Base-by-base conservation (phyloP, 2,329 filamentous ascomycete genomes). In the Magnaporthales sp. region DNA sequence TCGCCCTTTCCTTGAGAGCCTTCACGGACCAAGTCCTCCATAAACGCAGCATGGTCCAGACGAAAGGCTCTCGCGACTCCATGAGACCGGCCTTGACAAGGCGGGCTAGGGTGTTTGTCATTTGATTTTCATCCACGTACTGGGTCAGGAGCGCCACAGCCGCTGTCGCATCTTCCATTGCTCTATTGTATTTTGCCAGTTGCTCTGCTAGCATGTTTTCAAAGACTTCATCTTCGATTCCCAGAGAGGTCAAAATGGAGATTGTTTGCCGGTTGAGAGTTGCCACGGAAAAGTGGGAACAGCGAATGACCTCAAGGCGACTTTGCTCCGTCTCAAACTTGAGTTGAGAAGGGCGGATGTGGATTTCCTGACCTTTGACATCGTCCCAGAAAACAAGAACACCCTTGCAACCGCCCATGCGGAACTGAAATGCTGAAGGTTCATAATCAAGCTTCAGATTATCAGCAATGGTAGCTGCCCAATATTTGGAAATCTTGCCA, bases 11-110 rank as follows among this genome's bases (percentile, higher is more conserved):
- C 71, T 97, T 97, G 22, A 99, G 83, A 13, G 90, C 85, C 73
- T 96, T 97, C 70, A 97, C 86, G 0, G 90, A 92, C 91, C 92
- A 98, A 1, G 92, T 86, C 69, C 90, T 85, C 94, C 95, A 99
- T 0, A 98, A 81, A 46, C 88, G 85, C 11, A 99, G 79, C 9
- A 97, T 77, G 0, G 92, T 93, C 68, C 87, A 84, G 26, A 93
- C 82, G 75, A 98, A 98, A 0, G 94, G 94, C 67, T 99, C 95
- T 26, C 79, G 75, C 0, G 79, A 76, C 2, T 81, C 77, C 83
- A 93, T 91, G 77, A 99, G 98, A 0, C 92, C 92, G 69, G 91
- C 88, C 2, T 84, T 78, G 31, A 98, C 84, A 83, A 98, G 90
- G 32, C 86, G 83, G 0, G 91, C 91, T 67, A 98, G 83, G 1